These are phyloP conservation scores for Bruguiera gymnorhiza DNA, from an alignment of 345 rosid genomes.

Conservation along the genomic window DNA sequence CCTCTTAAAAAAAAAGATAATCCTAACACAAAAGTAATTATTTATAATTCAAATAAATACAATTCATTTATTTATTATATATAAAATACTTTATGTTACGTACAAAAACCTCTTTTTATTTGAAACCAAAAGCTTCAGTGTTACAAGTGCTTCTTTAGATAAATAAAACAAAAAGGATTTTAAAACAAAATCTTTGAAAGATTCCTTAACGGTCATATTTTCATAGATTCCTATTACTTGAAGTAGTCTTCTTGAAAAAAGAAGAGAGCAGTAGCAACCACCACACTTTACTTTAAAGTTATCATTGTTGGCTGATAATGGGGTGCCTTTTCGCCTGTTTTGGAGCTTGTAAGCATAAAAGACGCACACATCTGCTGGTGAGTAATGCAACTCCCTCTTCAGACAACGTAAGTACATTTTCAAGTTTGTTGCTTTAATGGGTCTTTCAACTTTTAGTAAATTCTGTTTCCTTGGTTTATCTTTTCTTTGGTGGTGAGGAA, in stretches of 20 bases:
- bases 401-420: slow-evolving; percentile 14
- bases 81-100: too few species aligned
- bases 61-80: too few species aligned
- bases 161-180: too few species aligned
- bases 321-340: slow-evolving; percentile 26
- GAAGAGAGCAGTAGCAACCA: not conserved
- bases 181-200: not conserved
- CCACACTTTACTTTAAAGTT: not conserved
- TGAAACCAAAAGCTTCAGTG: too few species aligned
- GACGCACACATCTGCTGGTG: slow-evolving; percentile 5
- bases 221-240: not conserved
- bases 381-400: slow-evolving; percentile 9
- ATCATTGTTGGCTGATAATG: slow-evolving; percentile 11
- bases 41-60: too few species aligned
- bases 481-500: not conserved
- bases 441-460: not conserved
- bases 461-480: not conserved
- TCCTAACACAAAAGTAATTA: too few species aligned
- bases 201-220: slow-evolving; percentile 1
- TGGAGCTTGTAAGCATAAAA: slow-evolving; percentile 12
- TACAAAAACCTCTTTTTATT: too few species aligned
- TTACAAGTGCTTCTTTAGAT: too few species aligned
- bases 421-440: slow-evolving; percentile 6
- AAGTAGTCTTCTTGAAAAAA: not conserved
- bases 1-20: too few species aligned